Evolutionary conservation across 1,284 basidiomycete genomes (phyloP), one percentile per base, ranked within the genome.

Genomic region (Anthracocystis walkeri): DNA sequence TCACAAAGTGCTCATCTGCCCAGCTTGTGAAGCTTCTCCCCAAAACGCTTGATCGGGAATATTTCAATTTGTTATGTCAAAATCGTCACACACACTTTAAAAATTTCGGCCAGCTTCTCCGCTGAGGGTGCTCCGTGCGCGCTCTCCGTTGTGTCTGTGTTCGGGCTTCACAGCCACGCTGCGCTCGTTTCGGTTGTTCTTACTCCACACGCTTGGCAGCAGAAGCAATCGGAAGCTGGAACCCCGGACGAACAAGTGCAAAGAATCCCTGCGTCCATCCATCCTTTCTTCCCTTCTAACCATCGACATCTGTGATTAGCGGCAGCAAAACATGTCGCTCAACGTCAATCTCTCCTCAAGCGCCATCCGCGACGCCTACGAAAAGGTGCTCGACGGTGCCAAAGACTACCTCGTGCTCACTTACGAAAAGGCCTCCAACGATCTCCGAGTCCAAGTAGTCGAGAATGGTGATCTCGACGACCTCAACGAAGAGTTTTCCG

Each of bases 401-500:
- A 91, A 92, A 78, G 92, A 95, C 85, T 97, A 94, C 92, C 90
- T 90, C 7, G 88, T 97, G 53, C 92, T 93, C 80, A 91, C 92
- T 0, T 94, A 94, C 81, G 92, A 94, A 83, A 92, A 91, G 80
- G 91, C 90, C 2, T 90, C 91, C 3, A 96, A 95, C 83, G 94
- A 97, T 86, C 88, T 97, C 65, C 94, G 93, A 82, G 92, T 97
- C 11, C 93, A 95, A 85, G 89, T 89, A 1, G 92, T 91, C 2
- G 80, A 70, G 16, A 75, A 80, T 7, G 83, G 82, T 52, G 93
- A 94, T 0, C 88, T 99, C 12, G 93, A 96, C 73, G 95, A 96
- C 82, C 88, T 97, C 20, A 90, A 92, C 81, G 95, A 97, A 74
- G 95, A 97, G 86, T 97, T 97, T 86, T 92, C 91, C 46, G 95